Percentiles rank a stretch among this genome's conserved stretches.
phyloP scores from a whole-genome alignment of 805 yeast genomes.

The Hanseniaspora vineae region DNA sequence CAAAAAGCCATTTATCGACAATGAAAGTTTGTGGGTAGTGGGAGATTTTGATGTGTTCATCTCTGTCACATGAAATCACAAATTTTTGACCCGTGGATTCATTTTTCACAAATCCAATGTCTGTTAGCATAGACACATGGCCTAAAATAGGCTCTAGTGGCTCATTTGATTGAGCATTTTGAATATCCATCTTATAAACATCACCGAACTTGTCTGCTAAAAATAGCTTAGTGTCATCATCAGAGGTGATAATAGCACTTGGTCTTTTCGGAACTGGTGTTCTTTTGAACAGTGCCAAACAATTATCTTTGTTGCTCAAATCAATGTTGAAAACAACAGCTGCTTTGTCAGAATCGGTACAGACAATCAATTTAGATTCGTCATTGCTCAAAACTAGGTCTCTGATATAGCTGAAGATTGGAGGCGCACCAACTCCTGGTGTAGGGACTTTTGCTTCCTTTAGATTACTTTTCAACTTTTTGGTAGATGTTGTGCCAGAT shows the following conservation, averaged over 20 bases:
- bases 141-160: conserved; percentile 69
- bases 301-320: conserved; percentile 20
- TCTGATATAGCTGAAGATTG: conserved; percentile 54
- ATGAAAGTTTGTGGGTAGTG: conserved; percentile 67
- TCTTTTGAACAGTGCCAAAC: conserved; percentile 44
- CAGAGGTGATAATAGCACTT: conserved; percentile 55
- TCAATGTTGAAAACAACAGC: conserved; percentile 43
- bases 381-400: conserved; percentile 40
- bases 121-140: conserved; percentile 95
- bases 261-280: conserved; percentile 87
- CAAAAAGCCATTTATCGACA: conserved; percentile 74
- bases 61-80: conserved; percentile 79
- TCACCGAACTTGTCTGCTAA: conserved; percentile 96
- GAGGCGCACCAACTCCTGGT: conserved; percentile 61
- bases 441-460: conserved; percentile 40
- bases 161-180: conserved; percentile 26
- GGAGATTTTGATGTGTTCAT: conserved; percentile 85
- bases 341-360: conserved; percentile 78
- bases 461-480: conserved; percentile 25
- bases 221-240: conserved; percentile 37
- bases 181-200: conserved; percentile 52
- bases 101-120: conserved; percentile 27
- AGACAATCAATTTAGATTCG: conserved; percentile 45
- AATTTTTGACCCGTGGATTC: conserved; percentile 29
- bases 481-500: conserved; percentile 12